phyloP scores from a whole-genome alignment of 2,329 filamentous ascomycete genomes.

The Saccharata proteae region DNA sequence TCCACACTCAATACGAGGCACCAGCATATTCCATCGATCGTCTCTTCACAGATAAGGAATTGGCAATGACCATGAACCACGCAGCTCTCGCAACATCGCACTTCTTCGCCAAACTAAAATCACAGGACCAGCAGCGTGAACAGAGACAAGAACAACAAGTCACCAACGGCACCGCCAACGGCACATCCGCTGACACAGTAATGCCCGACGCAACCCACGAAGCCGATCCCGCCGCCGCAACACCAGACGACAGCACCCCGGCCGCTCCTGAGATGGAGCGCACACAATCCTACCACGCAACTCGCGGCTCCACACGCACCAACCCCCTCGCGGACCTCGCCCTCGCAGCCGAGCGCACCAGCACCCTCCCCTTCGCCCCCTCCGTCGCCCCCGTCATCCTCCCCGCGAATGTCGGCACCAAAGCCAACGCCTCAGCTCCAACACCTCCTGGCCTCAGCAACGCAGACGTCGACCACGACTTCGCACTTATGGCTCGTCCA shows the following conservation, averaged over 20 bases:
- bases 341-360: conserved; percentile 25
- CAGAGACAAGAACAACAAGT: too few relatives aligned
- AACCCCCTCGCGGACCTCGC: conserved; percentile 46
- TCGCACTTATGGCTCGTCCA: conserved; percentile 34
- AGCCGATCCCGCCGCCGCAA: conserved; percentile 22
- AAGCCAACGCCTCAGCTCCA: conserved; percentile 36
- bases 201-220: conserved; percentile 4
- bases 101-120: conserved; percentile 44
- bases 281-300: conserved; percentile 44
- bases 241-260: conserved; percentile 26
- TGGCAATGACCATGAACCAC: conserved; percentile 48
- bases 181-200: conserved; percentile 15
- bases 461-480: conserved; percentile 36
- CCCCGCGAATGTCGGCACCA: conserved; percentile 32
- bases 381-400: conserved; percentile 29
- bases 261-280: conserved; percentile 47
- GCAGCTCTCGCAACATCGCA: conserved; percentile 47
- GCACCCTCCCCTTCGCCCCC: conserved; percentile 29
- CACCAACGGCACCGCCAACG: conserved; percentile 19
- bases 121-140: conserved; percentile 24
- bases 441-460: conserved; percentile 30
- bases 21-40: conserved; percentile 49
- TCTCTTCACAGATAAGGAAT: conserved; percentile 57
- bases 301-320: conserved; percentile 35
- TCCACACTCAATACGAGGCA: conserved; percentile 45